Evolutionary conservation across 805 yeast genomes (phyloP).

Genomic region (Yarrowia alimentaria): DNA sequence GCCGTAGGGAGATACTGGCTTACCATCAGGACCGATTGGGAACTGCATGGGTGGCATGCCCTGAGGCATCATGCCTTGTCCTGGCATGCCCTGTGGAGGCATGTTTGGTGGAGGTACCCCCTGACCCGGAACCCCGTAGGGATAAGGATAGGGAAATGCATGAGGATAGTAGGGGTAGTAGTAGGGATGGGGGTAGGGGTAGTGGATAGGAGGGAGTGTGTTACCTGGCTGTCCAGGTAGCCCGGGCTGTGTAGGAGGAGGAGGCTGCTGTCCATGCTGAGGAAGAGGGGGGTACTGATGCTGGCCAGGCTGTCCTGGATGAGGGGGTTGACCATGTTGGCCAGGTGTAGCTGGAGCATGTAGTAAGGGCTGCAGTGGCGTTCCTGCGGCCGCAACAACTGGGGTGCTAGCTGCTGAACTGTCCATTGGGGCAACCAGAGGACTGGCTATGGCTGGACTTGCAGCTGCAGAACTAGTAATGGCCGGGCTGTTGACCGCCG

Average conservation of each 20-base stretch:
- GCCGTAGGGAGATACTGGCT: slow-evolving; percentile 12
- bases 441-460: no score
- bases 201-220: slow-evolving; percentile 14
- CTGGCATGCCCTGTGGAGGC: slow-evolving; percentile 15
- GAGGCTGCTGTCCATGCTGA: no score
- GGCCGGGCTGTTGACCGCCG: not conserved
- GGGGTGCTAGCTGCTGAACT: not conserved
- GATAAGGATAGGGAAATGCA: slow-evolving; percentile 8
- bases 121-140: not conserved
- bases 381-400: not conserved
- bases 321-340: no score
- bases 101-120: not conserved
- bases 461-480: slow-evolving; percentile 1
- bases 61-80: not conserved
- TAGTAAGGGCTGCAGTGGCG: not conserved
- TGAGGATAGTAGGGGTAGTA: slow-evolving; percentile 20
- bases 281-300: not conserved
- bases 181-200: slow-evolving; percentile 23
- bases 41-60: slow-evolving; percentile 18
- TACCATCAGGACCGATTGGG: slow-evolving; percentile 15
- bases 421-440: no score
- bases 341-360: no score
- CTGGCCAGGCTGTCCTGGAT: not conserved
- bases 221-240: not conserved
- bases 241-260: no score